Evolutionary conservation across 352 stramenopile genomes (phyloP), one percentile per base, ranked within the genome.

Genomic region (Phytopythium aichiense): DNA sequence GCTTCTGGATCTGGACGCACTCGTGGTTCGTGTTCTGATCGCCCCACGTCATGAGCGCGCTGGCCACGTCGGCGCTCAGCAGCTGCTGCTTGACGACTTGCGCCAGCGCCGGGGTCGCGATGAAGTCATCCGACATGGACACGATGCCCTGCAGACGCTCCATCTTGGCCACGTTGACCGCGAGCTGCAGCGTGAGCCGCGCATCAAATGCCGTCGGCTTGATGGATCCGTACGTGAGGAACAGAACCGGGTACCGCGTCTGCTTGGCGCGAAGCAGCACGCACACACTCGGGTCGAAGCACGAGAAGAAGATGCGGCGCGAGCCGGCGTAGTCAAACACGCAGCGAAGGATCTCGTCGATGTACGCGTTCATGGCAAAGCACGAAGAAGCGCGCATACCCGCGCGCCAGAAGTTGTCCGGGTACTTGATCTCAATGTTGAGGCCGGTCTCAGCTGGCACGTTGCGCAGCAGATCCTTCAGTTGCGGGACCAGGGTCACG

Each of bases 381-480:
- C 71, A 66, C 20, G 70, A 68, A 20, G 75, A 74, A 33, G 61
- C 73, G 16, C 80, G 75, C 70, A 90, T 80, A 8, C 33, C 54
- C 4, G 63, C 42, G 45, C 67, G 72, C 46, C 74, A 77, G 11
- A 81, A 68, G 25, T 66, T 64, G 65, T 91, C 77, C 0, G 85
- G 85, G 61, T 92, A 94, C 74, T 94, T 94, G 67, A 94, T 80
- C 64, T 94, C 85, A 57, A 94, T 77, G 60, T 94, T 92, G 46
- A 94, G 67, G 11, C 76, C 83, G 12, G 91, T 76, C 62, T 90
- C 72, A 0, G 71, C 76, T n/a, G 85, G 85, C 9, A 92, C 83
- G 48, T 94, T 73, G 58, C 78, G 79, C 48, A 94, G 72, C 35
- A 91, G 58, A 49, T 85, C 74, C 65, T 86, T 71, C 9, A 94